Evolutionary conservation across 208 protist species (phyloP).

Genomic region (Trichomonas gallinae): DNA sequence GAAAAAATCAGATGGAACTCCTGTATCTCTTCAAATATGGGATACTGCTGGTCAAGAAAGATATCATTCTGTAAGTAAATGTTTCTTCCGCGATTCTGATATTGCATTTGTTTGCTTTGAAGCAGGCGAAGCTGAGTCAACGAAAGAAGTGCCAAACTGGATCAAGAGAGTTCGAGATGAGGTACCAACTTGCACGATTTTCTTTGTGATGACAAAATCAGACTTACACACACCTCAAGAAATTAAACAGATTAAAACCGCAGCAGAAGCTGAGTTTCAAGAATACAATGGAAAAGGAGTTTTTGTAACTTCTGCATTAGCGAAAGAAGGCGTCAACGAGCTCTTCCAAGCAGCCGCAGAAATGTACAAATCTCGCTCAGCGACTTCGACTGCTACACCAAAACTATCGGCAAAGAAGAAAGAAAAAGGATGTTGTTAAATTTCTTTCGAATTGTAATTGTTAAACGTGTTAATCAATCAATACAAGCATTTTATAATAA

Average conservation of each 20-base stretch:
- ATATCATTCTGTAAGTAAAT: not conserved
- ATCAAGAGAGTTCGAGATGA: not conserved
- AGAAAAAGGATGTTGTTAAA: not conserved
- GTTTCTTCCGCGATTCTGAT: not conserved
- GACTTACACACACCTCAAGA: not conserved
- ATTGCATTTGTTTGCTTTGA: slow-evolving; percentile 1
- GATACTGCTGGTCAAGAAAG: not conserved
- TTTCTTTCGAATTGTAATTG: not conserved
- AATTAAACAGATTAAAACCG: not conserved
- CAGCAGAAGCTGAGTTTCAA: not conserved
- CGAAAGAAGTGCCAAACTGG: not conserved
- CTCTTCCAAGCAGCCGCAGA: not conserved
- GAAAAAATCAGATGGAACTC: not conserved
- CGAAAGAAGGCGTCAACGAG: not conserved
- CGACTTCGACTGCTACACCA: not conserved
- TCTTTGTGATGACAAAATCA: not conserved
- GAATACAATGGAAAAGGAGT: not conserved
- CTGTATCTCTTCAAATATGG: not conserved
- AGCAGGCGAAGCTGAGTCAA: not conserved
- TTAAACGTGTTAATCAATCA: too few species aligned
- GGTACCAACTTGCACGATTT: not conserved
- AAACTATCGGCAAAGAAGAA: not conserved
- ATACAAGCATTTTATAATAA: too few species aligned
- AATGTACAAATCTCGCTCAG: not conserved
- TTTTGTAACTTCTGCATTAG: not conserved